Percentiles rank a stretch among this genome's conserved stretches.
These are phyloP conservation scores for Pseudonitzschia multiseries DNA, from an alignment of 108 stramenopile genomes.

Conservation along the genomic window DNA sequence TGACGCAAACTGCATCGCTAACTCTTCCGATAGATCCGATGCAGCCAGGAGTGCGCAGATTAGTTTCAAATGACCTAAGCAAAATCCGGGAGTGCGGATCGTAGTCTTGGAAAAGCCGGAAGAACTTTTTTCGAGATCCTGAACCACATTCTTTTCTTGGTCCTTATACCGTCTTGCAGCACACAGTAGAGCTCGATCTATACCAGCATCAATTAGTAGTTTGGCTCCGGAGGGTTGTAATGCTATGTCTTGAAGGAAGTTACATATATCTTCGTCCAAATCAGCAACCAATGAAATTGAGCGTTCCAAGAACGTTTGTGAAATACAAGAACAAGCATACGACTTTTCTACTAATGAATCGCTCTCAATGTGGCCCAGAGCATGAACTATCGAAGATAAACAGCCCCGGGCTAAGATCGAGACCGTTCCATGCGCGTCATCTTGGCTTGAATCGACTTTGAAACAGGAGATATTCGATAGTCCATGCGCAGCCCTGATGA, in stretches of 20 bases:
- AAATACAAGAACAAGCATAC: constrained; percentile 20
- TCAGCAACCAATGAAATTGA: constrained; percentile 35
- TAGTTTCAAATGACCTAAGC: constrained; percentile 40
- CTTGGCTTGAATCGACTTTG: constrained; percentile 12
- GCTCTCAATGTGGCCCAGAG: constrained; percentile 32
- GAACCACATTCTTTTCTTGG: constrained; percentile 26
- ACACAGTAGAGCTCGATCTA: constrained; percentile 36
- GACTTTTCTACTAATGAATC: constrained; percentile 13
- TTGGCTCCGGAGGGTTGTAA: constrained; percentile 42
- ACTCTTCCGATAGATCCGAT: neutral
- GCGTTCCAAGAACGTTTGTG: constrained; percentile 19
- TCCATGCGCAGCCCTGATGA: constrained; percentile 23
- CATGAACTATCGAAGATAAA: constrained; percentile 32
- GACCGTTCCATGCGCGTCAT: constrained; percentile 27
- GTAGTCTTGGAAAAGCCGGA: constrained; percentile 13
- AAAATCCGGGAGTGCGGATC: constrained; percentile 33
- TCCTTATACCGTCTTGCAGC: constrained; percentile 42
- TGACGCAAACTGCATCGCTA: neutral
- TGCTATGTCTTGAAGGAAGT: constrained; percentile 52
- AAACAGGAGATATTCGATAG: constrained; percentile 20
- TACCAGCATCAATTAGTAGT: constrained; percentile 45
- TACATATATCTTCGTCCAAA: constrained; percentile 47
- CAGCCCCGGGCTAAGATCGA: constrained; percentile 43
- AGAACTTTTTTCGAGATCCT: neutral
- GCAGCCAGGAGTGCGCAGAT: constrained; percentile 31